Base-by-base conservation (phyloP, 441 rosid species). In the Daphne laureola region DNA sequence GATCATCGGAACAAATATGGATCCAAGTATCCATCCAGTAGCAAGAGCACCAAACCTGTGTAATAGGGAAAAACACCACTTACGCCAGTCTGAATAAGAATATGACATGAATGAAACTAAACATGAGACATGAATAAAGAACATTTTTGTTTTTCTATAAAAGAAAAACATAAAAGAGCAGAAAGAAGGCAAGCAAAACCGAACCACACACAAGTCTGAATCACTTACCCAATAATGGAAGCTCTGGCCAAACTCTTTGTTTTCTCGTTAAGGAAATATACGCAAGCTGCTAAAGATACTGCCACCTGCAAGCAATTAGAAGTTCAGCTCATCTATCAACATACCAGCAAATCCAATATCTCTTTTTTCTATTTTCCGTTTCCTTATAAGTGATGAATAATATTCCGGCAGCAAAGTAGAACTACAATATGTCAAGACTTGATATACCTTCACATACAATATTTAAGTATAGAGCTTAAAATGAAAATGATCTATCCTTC, bases 221-320 rank as follows among this genome's bases (percentile, higher is more conserved):
- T 43, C 27, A 49, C 79, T 71, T 72, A 92, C 98, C 96, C 96
- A n/a, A 92, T 80, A 43, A 76, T 52, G 45, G 65, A 81, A 14
- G 98, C 94, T 79, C 96, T 80, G 43, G 79, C 91, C 63, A 88
- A 77, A 75, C 77, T 92, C 78, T 92, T 81, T 17, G 95, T 82
- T 83, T 86, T 92, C 73, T 92, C 93, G 36, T 84, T 84, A 58
- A 92, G 78, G 63, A 92, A 92, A 71, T 84, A 92, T 68, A 86
- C 70, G 90, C 98, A 92, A 44, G 98, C 96, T 50, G 84, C 87
- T 61, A 92, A 79, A 46, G 96, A 89, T 5, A 92, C 96, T 17
- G 94, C 95, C 56, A 92, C 98, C 98, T 92, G 81, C 69, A 62
- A 31, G 81, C 69, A 62, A 31, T 16, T 18, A 50, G 15, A 46